phyloP scores from a whole-genome alignment of 306 rosid species.

The Potentilla sterilis region DNA sequence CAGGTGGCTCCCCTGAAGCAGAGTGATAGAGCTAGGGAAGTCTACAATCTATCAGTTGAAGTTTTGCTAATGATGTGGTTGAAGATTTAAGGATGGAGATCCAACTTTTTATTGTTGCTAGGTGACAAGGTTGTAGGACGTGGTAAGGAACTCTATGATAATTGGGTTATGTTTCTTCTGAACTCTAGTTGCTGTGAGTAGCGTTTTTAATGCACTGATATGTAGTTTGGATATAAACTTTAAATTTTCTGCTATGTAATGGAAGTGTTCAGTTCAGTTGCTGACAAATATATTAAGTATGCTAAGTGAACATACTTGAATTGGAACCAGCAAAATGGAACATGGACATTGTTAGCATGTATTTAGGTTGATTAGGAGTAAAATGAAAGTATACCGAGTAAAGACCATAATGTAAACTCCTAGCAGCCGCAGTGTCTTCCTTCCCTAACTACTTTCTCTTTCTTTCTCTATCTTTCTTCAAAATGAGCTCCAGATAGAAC shows the following conservation, averaged over 20 bases:
- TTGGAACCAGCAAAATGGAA: not conserved
- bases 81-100: not conserved
- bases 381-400: not conserved
- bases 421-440: no score
- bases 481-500: no score
- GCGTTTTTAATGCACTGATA: not conserved
- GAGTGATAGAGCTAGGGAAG: slow-evolving; percentile 41
- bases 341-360: no score
- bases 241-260: not conserved
- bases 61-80: no score
- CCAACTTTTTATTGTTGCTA: slow-evolving; percentile 12
- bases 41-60: not conserved
- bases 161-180: not conserved
- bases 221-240: not conserved
- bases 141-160: not conserved
- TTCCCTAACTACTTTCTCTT: no score
- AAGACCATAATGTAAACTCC: no score
- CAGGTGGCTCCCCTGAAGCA: slow-evolving; percentile 82
- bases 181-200: not conserved
- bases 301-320: not conserved
- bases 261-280: not conserved
- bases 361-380: not conserved
- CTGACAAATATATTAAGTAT: not conserved
- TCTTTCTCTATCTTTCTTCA: no score
- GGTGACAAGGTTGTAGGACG: slow-evolving; percentile 31